Conservation (phyloP, 345 rosid species). For the Pistacia atlantica region DNA sequence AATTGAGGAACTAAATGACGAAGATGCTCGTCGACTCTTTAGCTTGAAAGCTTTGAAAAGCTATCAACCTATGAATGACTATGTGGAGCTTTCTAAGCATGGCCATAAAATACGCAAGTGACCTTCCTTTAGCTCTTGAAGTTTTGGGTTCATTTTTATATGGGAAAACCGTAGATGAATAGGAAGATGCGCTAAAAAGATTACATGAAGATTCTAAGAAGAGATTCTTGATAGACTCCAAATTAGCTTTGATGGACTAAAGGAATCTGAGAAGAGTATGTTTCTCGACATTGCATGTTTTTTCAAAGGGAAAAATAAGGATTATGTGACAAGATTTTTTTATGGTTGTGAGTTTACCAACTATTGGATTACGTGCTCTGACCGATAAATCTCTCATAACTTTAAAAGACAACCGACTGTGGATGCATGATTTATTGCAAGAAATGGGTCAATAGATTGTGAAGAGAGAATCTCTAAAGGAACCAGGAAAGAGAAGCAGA, state of each 20-base stretch:
- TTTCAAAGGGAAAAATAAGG: neutral
- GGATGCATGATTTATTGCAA: constrained; percentile 9
- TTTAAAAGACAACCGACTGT: neutral
- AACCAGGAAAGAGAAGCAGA: constrained; percentile 2
- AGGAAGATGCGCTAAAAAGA: neutral
- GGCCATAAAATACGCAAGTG: too few relatives aligned
- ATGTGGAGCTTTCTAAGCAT: too few relatives aligned
- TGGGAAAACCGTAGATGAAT: too few relatives aligned
- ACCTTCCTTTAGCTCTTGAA: too few relatives aligned
- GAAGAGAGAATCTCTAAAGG: neutral
- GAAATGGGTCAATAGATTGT: neutral
- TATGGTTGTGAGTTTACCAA: neutral
- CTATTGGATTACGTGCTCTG: neutral
- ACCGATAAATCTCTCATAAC: neutral
- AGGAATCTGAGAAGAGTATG: neutral
- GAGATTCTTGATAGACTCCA: neutral
- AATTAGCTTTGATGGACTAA: neutral
- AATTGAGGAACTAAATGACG: too few relatives aligned
- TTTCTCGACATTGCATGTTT: neutral
- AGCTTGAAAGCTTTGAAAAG: too few relatives aligned
- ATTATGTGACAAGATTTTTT: neutral
- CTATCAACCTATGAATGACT: too few relatives aligned
- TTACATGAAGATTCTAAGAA: neutral
- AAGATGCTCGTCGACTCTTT: too few relatives aligned
- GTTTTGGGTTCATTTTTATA: too few relatives aligned